These are phyloP conservation scores for Ogataea angusta DNA, from an alignment of 805 yeast species.

Conservation along the genomic window DNA sequence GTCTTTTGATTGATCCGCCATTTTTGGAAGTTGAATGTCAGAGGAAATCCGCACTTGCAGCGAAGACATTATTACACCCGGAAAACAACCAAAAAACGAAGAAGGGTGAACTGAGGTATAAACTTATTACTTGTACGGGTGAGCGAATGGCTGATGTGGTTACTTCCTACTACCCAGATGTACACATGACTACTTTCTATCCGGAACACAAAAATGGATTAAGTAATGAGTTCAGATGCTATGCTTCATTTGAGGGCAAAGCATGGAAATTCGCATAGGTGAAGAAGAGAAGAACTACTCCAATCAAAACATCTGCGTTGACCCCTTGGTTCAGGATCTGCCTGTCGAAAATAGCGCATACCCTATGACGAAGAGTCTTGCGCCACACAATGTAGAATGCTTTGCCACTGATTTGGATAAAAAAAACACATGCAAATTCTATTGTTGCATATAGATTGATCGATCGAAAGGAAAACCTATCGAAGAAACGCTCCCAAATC, in stretches of 20 bases:
- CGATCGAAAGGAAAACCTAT: background rate
- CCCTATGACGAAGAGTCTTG: no score
- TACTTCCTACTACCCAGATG: conserved; percentile 57
- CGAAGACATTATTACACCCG: conserved; percentile 49
- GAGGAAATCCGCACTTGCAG: conserved; percentile 61
- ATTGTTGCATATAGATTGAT: background rate
- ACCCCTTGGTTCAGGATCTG: no score
- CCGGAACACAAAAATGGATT: conserved; percentile 86
- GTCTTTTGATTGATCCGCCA: conserved; percentile 84
- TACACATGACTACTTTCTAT: conserved; percentile 57
- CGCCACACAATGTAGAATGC: no score
- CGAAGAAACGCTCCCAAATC: background rate
- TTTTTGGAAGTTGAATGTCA: conserved; percentile 82
- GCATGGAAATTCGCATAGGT: conserved; percentile 57
- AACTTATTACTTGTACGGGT: conserved; percentile 79
- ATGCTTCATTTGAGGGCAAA: conserved; percentile 69
- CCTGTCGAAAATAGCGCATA: no score
- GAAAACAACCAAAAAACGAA: conserved; percentile 39
- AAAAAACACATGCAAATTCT: conserved; percentile 5
- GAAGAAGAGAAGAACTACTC: background rate
- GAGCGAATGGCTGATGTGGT: conserved; percentile 79
- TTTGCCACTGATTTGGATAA: background rate
- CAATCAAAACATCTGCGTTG: no score
- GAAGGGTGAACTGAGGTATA: conserved; percentile 41
- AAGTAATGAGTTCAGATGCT: conserved; percentile 85